A percentile compares a stretch with the other conserved stretches of the same genome.
Conservation (phyloP, 2,329 filamentous ascomycete genomes). For the Xylaria multiplex region DNA sequence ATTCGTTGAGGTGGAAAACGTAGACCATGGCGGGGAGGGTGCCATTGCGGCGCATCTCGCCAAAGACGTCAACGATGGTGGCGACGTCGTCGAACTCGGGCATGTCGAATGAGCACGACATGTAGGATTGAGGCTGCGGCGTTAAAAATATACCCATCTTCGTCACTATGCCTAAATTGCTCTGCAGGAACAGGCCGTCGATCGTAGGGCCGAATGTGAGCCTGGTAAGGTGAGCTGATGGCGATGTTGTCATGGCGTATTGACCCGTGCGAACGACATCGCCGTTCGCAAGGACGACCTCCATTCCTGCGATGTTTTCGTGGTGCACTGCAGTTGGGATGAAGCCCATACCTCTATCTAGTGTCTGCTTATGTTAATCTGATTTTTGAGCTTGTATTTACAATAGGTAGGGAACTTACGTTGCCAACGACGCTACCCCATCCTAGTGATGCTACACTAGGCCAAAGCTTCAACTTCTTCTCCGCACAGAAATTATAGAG, state of each 20-base stretch:
- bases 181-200: constrained; percentile 63
- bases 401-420: constrained; percentile 42
- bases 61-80: constrained; percentile 57
- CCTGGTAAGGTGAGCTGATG: constrained; percentile 53
- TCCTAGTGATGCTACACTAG: constrained; percentile 59
- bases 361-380: constrained; percentile 43
- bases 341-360: constrained; percentile 57
- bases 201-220: constrained; percentile 55
- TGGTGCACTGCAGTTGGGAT: constrained; percentile 54
- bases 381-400: neutral
- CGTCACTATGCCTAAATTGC: constrained; percentile 64
- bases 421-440: constrained; percentile 63
- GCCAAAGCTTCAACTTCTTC: constrained; percentile 56
- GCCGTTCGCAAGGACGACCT: constrained; percentile 57
- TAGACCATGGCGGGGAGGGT: constrained; percentile 56
- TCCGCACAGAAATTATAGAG: constrained; percentile 55
- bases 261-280: constrained; percentile 57
- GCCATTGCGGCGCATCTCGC: constrained; percentile 56
- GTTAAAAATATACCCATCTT: constrained; percentile 62
- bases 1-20: constrained; percentile 58
- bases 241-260: constrained; percentile 54
- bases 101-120: constrained; percentile 59
- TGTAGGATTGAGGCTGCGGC: constrained; percentile 56
- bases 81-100: constrained; percentile 58
- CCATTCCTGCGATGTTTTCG: constrained; percentile 57